phyloP scores from a whole-genome alignment of 768 basidiomycete genomes.

The Russula olivacea region DNA sequence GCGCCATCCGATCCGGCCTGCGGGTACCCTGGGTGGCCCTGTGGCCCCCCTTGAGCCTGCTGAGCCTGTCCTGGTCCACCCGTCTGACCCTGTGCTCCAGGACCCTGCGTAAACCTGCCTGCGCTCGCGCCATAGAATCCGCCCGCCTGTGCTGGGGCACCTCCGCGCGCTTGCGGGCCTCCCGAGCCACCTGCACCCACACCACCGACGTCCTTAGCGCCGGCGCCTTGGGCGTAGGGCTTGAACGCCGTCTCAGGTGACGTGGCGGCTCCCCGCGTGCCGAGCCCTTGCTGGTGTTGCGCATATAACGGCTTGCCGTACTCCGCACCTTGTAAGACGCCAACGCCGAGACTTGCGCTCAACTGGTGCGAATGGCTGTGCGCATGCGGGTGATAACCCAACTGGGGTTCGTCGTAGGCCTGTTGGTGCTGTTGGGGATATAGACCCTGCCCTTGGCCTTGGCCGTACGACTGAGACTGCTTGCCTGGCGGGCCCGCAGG shows the following conservation, averaged over 20 bases:
- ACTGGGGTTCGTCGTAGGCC: conserved; percentile 47
- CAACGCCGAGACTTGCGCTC: conserved; percentile 32
- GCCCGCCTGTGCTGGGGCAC: conserved; percentile 43
- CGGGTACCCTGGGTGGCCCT: conserved; percentile 56
- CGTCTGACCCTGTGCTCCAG: conserved; percentile 38
- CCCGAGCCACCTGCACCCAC: conserved; percentile 37
- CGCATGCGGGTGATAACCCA: conserved; percentile 54
- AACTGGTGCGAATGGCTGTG: conserved; percentile 35
- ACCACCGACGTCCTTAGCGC: conserved; percentile 40
- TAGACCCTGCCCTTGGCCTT: conserved; percentile 56
- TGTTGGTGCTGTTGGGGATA: conserved; percentile 60
- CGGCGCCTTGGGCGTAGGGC: conserved; percentile 63
- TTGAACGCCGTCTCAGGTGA: conserved; percentile 75
- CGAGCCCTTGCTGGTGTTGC: conserved; percentile 58
- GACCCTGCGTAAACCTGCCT: conserved; percentile 39
- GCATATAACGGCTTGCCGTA: conserved; percentile 47
- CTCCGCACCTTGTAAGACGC: conserved; percentile 26
- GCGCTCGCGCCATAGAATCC: conserved; percentile 41
- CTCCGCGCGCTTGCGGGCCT: conserved; percentile 39
- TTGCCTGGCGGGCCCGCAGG: conserved; percentile 60
- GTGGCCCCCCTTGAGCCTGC: conserved; percentile 39
- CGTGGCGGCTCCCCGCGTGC: conserved; percentile 43
- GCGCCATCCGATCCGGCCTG: conserved; percentile 54
- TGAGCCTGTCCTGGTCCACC: conserved; percentile 41
- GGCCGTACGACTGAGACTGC: conserved; percentile 44